Percentiles rank a stretch among this genome's conserved stretches.
phyloP scores from a whole-genome alignment of 208 protist genomes.

The Leishmania amazonensis region DNA sequence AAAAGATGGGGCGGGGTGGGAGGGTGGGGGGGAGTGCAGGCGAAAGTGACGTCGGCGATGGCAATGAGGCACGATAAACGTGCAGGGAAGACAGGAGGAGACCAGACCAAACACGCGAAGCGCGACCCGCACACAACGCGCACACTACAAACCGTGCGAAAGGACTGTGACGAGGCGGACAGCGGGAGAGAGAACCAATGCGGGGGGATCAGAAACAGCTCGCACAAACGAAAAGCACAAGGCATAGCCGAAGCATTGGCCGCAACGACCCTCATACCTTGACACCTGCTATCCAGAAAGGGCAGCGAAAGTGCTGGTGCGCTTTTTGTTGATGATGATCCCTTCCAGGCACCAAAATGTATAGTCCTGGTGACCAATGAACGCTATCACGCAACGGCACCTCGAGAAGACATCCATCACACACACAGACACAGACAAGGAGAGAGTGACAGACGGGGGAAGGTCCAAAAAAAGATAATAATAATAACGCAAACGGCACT shows the following conservation, averaged over 20 bases:
- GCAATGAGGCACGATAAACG: too few relatives aligned
- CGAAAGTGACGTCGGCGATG: too few relatives aligned
- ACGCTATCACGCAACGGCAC: neutral
- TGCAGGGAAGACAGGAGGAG: too few relatives aligned
- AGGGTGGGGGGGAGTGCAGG: too few relatives aligned
- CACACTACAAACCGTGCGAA: too few relatives aligned
- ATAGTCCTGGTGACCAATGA: neutral
- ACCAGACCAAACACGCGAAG: too few relatives aligned
- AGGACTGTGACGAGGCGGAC: too few relatives aligned
- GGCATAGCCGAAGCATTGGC: neutral
- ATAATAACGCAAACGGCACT: neutral
- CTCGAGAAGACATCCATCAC: neutral
- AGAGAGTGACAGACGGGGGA: neutral
- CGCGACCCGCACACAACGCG: too few relatives aligned
- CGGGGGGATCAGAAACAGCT: too few relatives aligned
- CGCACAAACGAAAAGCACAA: too few relatives aligned
- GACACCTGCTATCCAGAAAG: neutral
- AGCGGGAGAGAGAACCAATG: too few relatives aligned
- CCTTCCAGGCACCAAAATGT: neutral
- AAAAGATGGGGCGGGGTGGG: too few relatives aligned
- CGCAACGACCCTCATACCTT: neutral
- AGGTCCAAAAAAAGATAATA: neutral
- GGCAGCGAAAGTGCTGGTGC: neutral
- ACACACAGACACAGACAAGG: neutral
- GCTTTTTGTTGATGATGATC: neutral